Evolutionary conservation across 805 yeast species (phyloP), one percentile per base, ranked within the genome.

Genomic region (Lachancea sp.): DNA sequence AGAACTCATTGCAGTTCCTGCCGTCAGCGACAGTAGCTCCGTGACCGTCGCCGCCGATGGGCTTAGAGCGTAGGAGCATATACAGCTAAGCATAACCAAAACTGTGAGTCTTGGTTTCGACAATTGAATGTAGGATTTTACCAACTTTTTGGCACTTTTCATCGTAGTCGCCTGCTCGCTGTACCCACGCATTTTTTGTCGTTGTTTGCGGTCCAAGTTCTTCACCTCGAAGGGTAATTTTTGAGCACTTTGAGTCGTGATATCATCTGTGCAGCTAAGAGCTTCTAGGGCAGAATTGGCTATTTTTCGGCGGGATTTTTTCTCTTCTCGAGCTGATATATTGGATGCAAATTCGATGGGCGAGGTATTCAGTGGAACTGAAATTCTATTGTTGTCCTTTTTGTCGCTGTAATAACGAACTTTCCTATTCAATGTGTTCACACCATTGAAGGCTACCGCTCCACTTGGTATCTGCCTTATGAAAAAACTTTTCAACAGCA

Each of bases 31-130:
- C 23, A 84, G 53, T 36, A 92, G 71, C 46, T 85, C 80, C 5
- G 76, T 67, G 3, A 90, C 60, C 1, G 92, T 77, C 0, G 88
- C 86, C 8, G 89, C 77, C 48, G 73, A 72, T 1, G 98, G 97
- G 0, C 96, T 85, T 22, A 92, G 66, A 0, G 97, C 97, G 58
- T 90, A 92, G 0, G 97, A 83, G 47, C 97, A 87, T 53, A 92
- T 87, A 0, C 96, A 83, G 40, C 96, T 84, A 16, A 92, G 68
- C 61, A 90, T 94, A 11, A 92, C 95, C 29, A 92, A 65, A 5
- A 88, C 76, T 0, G 97, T 85, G 40, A 92, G 71, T 42, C 87
- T 74, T 12, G 98, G 98, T 61, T 92, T 92, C 3, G 96, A 77
- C n/a, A 92, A 71, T 45, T 85, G 85, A 8, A 87, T 40, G 55